A percentile compares a stretch with the other conserved stretches of the same genome.
Evolutionary conservation across 768 basidiomycete genomes (phyloP).

Genomic region (Phlebiopsis flavidoalba): DNA sequence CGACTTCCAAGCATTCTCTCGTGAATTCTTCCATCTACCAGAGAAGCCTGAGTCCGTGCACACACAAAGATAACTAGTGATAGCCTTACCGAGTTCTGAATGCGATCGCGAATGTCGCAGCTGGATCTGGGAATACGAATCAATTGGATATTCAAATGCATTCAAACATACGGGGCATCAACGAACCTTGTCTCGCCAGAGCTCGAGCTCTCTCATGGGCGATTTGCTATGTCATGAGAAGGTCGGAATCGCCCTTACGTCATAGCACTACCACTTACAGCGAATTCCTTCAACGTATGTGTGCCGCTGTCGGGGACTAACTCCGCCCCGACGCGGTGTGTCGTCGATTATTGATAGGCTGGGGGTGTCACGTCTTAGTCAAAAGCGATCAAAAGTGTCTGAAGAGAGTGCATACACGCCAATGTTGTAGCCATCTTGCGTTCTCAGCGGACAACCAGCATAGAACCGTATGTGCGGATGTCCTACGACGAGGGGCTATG

Average conservation of each 20-base stretch:
- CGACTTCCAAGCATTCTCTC: constrained; percentile 90
- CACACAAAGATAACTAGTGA: background rate
- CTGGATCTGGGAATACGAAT: constrained; percentile 58
- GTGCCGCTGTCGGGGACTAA: constrained; percentile 84
- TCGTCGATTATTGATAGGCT: constrained; percentile 85
- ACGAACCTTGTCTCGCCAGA: constrained; percentile 87
- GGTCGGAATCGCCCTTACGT: background rate
- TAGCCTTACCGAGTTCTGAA: constrained; percentile 70
- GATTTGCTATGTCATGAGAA: constrained; percentile 46
- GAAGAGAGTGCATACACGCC: constrained; percentile 51
- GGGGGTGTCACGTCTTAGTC: background rate
- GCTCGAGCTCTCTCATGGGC: constrained; percentile 93
- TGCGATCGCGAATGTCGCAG: constrained; percentile 84
- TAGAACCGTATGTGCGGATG: constrained; percentile 78
- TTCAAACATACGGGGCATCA: background rate
- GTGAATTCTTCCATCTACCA: constrained; percentile 91
- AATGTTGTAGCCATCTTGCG: constrained; percentile 86
- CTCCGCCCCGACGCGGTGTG: constrained; percentile 69
- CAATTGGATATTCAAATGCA: background rate
- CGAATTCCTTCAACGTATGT: constrained; percentile 96
- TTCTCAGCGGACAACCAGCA: constrained; percentile 86
- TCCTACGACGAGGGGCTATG: constrained; percentile 68
- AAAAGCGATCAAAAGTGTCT: background rate
- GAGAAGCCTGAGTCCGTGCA: background rate
- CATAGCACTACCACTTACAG: constrained; percentile 31